Percentiles rank a stretch among this genome's conserved stretches.
phyloP scores from a whole-genome alignment of 139 green algal species.

The Zygnema circumcarinatum region DNA sequence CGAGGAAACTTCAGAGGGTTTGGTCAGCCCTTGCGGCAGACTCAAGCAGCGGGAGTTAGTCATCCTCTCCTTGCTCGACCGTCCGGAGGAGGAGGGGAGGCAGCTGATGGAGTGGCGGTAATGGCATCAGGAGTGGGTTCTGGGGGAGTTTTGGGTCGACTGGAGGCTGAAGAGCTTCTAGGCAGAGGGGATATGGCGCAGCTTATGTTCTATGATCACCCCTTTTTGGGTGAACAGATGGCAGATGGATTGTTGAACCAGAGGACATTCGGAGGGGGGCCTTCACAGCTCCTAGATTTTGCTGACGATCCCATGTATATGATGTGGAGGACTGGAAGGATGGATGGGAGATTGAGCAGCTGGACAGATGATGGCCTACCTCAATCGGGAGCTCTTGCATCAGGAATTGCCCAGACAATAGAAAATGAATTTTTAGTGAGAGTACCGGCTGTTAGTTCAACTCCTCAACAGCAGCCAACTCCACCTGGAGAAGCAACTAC shows the following conservation, averaged over 20 bases:
- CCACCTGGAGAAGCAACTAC: not conserved
- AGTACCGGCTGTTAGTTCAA: not conserved
- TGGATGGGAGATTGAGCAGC: conserved; percentile 1
- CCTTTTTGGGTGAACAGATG: conserved; percentile 17
- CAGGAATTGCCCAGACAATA: conserved; percentile 40
- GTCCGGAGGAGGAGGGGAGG: not conserved
- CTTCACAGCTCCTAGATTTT: conserved; percentile 15
- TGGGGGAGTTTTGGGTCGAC: not conserved
- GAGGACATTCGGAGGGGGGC: not conserved
- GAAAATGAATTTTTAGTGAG: conserved; percentile 41
- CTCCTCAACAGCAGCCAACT: not conserved
- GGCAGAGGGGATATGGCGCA: not conserved
- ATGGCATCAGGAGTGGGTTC: not conserved
- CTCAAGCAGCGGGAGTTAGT: not conserved
- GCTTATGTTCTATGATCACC: conserved; percentile 41
- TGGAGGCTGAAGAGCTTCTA: not conserved
- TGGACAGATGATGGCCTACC: conserved; percentile 56
- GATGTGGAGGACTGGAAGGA: not conserved
- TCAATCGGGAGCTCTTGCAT: not conserved
- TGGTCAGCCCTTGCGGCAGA: not conserved
- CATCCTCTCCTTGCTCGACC: conserved; percentile 28
- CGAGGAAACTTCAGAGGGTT: not conserved
- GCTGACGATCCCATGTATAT: conserved; percentile 11
- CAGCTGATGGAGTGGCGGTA: not conserved
- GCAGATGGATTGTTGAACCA: not conserved